Evolutionary conservation across 1,139 yeast species (phyloP).

Genomic region (Sugiyamaella neomexicana): DNA sequence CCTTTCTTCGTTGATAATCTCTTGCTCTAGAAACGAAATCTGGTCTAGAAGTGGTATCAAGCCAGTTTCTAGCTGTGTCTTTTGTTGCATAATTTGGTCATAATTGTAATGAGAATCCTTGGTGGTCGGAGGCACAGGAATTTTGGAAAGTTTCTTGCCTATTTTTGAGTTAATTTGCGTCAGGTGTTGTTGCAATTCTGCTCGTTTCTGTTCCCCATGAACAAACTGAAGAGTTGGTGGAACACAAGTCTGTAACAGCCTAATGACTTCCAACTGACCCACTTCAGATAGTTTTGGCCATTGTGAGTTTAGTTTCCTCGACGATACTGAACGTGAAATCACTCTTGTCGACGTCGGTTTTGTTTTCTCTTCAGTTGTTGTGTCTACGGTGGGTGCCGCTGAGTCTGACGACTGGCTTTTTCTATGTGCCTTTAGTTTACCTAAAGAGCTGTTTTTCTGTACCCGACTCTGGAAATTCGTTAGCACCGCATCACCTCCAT

Average conservation of each 20-base stretch:
- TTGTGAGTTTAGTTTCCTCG: constrained; percentile 22
- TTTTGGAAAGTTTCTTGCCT: constrained; percentile 20
- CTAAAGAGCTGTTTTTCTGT: constrained; percentile 9
- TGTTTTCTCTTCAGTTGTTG: neutral
- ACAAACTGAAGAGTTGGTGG: constrained; percentile 26
- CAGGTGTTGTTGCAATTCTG: constrained; percentile 23
- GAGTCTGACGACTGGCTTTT: constrained; percentile 5
- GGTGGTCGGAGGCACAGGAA: constrained; percentile 30
- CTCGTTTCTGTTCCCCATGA: constrained; percentile 23
- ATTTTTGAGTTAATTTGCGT: constrained; percentile 16
- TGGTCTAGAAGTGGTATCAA: constrained; percentile 31
- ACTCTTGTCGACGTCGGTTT: constrained; percentile 6
- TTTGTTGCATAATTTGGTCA: constrained; percentile 25
- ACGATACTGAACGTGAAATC: constrained; percentile 9
- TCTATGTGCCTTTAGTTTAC: neutral
- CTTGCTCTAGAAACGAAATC: constrained; percentile 29
- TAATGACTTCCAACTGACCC: constrained; percentile 25
- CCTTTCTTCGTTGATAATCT: constrained; percentile 27
- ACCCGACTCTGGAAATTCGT: neutral
- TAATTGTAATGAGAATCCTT: constrained; percentile 27
- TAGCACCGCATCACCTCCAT: neutral
- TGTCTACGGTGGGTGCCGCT: neutral
- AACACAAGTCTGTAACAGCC: constrained; percentile 23
- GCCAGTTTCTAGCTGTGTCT: constrained; percentile 28
- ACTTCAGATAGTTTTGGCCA: constrained; percentile 28